Evolutionary conservation across 306 rosid genomes (phyloP), one percentile per base, ranked within the genome.

Genomic region (Dalbergia cultrata): DNA sequence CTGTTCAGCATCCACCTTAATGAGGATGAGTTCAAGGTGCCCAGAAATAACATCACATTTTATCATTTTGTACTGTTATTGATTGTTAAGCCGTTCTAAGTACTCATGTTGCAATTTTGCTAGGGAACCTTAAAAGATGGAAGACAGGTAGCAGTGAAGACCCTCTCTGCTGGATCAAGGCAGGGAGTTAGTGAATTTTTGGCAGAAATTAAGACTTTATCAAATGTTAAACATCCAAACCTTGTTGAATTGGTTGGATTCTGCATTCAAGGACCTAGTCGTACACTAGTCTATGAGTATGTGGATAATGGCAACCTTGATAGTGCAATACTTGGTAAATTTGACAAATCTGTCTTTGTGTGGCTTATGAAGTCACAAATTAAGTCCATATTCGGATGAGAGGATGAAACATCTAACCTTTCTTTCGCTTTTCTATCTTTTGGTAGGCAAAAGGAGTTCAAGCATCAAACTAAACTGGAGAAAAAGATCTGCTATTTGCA

Each of bases 201-300:
- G 76, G 84, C 93, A 3, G 98, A 96, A 85, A 90, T 96, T 26
- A 85, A 84, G 31, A 87, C 97, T 26, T 89, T 96, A 70, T 87
- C 98, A 70, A 89, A 86, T 83, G 97, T 92, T 45, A 89, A 61
- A 85, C 99, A 93, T 87, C 88, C 89, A 76, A 92, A 93, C 82
- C 98, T 93, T 82, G 94, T 96, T 74, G 97, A 92, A 86, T 82
- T 93, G 91, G 43, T 96, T 69, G 99, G 99, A 63, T 96, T 90
- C 87, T 89, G 94, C 76, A 83, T 85, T 84, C 85, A 93, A 81
- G 98, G 85, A 72, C 85, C 87, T 37, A 81, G 82, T 75, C 91
- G 98, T 34, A 79, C 92, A 70, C 85, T 96, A 89, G 97, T 96
- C 75, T 96, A 96, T 7, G 97, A 96, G 68, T 92, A 89, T 76